Evolutionary conservation across 768 basidiomycete species (phyloP).

Genomic region (Suillus fuscotomentosus): DNA sequence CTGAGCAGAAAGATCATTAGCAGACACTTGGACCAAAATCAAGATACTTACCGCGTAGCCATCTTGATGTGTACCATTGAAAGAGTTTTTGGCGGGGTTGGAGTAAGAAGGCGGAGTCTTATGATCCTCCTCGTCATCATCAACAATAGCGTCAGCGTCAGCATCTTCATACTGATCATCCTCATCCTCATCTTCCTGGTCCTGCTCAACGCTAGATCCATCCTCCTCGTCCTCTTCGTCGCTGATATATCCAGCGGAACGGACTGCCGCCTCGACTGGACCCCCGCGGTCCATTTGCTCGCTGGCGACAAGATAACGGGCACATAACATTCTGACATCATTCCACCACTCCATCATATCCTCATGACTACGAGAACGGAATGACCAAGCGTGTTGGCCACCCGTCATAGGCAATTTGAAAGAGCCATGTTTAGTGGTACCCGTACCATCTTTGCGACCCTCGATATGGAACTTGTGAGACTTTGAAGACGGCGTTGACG

Average conservation of each 20-base stretch:
- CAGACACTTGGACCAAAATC: conserved; percentile 7
- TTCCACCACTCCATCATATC: conserved; percentile 99
- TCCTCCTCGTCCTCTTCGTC: conserved; percentile 69
- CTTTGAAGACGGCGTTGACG: conserved; percentile 61
- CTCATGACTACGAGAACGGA: conserved; percentile 84
- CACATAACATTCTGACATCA: conserved; percentile 90
- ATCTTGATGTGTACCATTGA: conserved; percentile 45
- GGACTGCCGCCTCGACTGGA: conserved; percentile 89
- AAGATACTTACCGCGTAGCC: conserved; percentile 59
- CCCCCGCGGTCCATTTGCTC: conserved; percentile 92
- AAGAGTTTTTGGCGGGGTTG: conserved; percentile 40
- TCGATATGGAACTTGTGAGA: conserved; percentile 98
- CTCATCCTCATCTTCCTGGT: conserved; percentile 49
- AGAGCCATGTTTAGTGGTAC: conserved; percentile 60
- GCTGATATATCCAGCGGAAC: conserved; percentile 83
- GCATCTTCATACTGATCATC: conserved; percentile 44
- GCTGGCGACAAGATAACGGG: conserved; percentile 89
- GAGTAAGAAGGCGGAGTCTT: conserved; percentile 63
- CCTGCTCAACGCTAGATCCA: conserved; percentile 47
- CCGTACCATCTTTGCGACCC: conserved; percentile 79
- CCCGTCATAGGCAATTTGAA: conserved; percentile 37
- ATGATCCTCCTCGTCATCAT: conserved; percentile 42
- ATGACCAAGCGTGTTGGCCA: conserved; percentile 77
- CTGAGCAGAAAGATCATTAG: conserved; percentile 26
- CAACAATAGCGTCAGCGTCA: conserved; percentile 31